These are phyloP conservation scores for Globisporangium recalcitrans DNA, from an alignment of 352 stramenopile genomes.

Conservation along the genomic window DNA sequence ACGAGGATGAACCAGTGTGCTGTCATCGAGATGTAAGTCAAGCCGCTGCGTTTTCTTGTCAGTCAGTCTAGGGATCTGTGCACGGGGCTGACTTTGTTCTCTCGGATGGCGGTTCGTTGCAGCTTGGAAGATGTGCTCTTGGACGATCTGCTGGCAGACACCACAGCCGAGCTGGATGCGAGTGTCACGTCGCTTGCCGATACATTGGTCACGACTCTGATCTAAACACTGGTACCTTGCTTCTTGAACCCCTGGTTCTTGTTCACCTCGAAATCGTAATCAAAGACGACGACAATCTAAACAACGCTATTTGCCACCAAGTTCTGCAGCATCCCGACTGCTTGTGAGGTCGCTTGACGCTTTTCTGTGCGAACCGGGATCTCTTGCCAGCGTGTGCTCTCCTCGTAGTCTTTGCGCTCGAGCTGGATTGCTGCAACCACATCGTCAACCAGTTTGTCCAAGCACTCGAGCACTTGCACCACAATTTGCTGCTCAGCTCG, in stretches of 20 bases:
- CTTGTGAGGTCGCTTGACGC: constrained; percentile 22
- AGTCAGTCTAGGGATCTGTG: neutral
- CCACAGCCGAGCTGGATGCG: constrained; percentile 22
- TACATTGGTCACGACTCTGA: constrained; percentile 22
- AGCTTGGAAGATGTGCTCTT: constrained; percentile 32
- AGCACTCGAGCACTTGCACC: constrained; percentile 21
- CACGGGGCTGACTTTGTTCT: neutral
- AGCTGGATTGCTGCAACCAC: constrained; percentile 18
- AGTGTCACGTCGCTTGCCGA: constrained; percentile 26
- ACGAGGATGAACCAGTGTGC: constrained; percentile 52
- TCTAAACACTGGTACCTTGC: constrained; percentile 8
- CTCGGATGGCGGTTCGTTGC: neutral
- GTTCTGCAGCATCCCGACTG: constrained; percentile 14
- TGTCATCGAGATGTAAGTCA: constrained; percentile 60
- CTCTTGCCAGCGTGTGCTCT: constrained; percentile 23
- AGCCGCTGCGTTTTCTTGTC: neutral
- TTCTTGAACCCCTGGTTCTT: neutral
- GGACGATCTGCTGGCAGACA: constrained; percentile 30
- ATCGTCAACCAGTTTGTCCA: constrained; percentile 31
- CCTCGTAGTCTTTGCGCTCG: constrained; percentile 20
- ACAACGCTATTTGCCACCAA: neutral
- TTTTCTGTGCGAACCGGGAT: constrained; percentile 38
- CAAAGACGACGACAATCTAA: neutral
- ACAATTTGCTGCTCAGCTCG: constrained; percentile 24
- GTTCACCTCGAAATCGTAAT: neutral